Evolutionary conservation across 805 yeast genomes (phyloP).

Genomic region (Metschnikowia picachoensis): DNA sequence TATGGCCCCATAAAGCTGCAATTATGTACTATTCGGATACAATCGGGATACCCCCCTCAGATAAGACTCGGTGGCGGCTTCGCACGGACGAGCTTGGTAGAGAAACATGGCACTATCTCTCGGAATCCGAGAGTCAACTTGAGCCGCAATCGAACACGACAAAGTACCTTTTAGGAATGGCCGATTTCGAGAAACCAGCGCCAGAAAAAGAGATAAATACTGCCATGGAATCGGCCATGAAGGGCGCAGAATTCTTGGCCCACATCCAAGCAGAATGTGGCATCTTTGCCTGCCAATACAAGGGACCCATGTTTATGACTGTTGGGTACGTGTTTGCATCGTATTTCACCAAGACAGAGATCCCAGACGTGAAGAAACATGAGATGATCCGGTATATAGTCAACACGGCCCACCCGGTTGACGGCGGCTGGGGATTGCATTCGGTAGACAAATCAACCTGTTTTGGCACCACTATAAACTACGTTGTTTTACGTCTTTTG

Average conservation of each 20-base stretch:
- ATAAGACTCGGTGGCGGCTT: constrained; percentile 71
- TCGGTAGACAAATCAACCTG: constrained; percentile 90
- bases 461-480: constrained; percentile 89
- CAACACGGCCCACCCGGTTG: constrained; percentile 94
- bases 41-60: constrained; percentile 64
- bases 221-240: constrained; percentile 59
- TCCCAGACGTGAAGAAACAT: constrained; percentile 58
- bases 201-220: constrained; percentile 36
- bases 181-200: constrained; percentile 34
- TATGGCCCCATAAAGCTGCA: background rate
- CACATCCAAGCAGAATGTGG: constrained; percentile 75
- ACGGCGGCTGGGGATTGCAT: constrained; percentile 99
- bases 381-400: constrained; percentile 84
- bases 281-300: constrained; percentile 84
- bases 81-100: constrained; percentile 67
- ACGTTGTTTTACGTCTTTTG: constrained; percentile 72
- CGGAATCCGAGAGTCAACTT: constrained; percentile 30
- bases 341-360: constrained; percentile 64
- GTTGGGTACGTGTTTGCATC: constrained; percentile 79
- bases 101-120: constrained; percentile 73
- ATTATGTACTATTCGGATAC: constrained; percentile 58
- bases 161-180: constrained; percentile 49
- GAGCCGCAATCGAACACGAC: constrained; percentile 55
- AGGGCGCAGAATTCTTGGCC: constrained; percentile 69
- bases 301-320: constrained; percentile 97